phyloP scores from a whole-genome alignment of 768 basidiomycete species.

The Naematelia aurantialba region DNA sequence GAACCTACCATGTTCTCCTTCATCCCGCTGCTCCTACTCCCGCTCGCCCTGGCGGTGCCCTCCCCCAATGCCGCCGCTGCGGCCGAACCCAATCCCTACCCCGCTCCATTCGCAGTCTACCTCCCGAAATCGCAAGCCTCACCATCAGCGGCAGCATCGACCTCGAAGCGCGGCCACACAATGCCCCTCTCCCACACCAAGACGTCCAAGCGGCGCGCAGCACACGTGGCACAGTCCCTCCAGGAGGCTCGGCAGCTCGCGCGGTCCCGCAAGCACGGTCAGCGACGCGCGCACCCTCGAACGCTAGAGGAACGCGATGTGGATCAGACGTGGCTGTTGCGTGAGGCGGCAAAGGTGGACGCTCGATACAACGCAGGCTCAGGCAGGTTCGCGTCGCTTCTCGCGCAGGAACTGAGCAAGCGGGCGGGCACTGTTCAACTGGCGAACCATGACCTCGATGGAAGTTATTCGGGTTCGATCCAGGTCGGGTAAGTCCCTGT shows the following conservation, averaged over 20 bases:
- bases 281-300: background rate
- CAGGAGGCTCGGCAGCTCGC: conserved; percentile 4
- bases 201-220: conserved; percentile 9
- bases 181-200: conserved; percentile 17
- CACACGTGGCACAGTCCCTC: conserved; percentile 11
- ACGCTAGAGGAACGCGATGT: conserved; percentile 2
- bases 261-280: background rate
- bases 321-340: conserved; percentile 38
- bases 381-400: conserved; percentile 27
- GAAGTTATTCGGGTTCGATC: conserved; percentile 46
- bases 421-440: background rate
- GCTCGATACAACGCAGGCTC: conserved; percentile 36
- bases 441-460: conserved; percentile 47
- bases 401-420: conserved; percentile 11
- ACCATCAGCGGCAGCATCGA: conserved; percentile 1
- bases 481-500: conserved; percentile 1
- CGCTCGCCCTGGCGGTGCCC: conserved; percentile 17
- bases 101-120: conserved; percentile 19
- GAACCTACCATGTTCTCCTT: conserved; percentile 10
- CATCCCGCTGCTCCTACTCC: conserved; percentile 19
- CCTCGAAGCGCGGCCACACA: conserved; percentile 10
- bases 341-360: conserved; percentile 41
- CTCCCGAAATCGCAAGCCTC: conserved; percentile 5
- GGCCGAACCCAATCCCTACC: conserved; percentile 6
- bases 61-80: background rate